A percentile compares a stretch with the other conserved stretches of the same genome.
Evolutionary conservation across 768 basidiomycete species (phyloP).

Genomic region (Mycena floridula): DNA sequence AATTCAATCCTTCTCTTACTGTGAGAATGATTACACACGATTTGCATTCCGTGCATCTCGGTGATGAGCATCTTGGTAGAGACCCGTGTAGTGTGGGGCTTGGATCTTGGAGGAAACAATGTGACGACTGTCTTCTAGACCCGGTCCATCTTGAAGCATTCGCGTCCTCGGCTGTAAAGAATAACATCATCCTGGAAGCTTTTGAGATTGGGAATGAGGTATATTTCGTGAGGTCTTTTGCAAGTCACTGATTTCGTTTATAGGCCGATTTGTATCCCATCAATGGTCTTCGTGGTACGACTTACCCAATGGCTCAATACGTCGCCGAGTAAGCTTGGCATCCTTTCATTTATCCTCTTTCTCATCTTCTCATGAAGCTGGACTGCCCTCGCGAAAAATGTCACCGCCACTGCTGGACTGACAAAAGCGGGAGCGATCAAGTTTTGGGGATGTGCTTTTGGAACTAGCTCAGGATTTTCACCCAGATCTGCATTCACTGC

Average conservation of each 20-base stretch:
- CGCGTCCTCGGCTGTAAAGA: slow-evolving; percentile 27
- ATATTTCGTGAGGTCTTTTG: too few relatives aligned
- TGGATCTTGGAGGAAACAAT: slow-evolving; percentile 53
- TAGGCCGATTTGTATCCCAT: slow-evolving; percentile 49
- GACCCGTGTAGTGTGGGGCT: slow-evolving; percentile 60
- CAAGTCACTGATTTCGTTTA: too few relatives aligned
- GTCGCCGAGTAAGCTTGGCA: too few relatives aligned
- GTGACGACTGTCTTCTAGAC: slow-evolving; percentile 43
- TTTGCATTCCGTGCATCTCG: too few relatives aligned
- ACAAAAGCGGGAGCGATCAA: too few relatives aligned
- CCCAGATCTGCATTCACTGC: slow-evolving; percentile 51
- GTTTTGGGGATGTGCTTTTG: slow-evolving; percentile 46
- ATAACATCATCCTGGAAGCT: slow-evolving; percentile 44
- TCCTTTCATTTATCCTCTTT: too few relatives aligned
- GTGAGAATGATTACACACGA: too few relatives aligned
- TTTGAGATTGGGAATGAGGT: slow-evolving; percentile 62
- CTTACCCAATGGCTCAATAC: slow-evolving; percentile 38
- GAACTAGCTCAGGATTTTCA: slow-evolving; percentile 47
- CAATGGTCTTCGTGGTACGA: slow-evolving; percentile 34
- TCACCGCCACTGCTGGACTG: slow-evolving; percentile 36
- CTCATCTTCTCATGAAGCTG: slow-evolving; percentile 44
- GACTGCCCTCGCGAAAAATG: slow-evolving; percentile 43
- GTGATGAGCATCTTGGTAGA: too few relatives aligned
- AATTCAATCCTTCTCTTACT: too few relatives aligned
- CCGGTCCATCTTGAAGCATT: slow-evolving; percentile 45